phyloP scores from a whole-genome alignment of 148 eudicot genomes.

The Heliamphora exappendiculata region DNA sequence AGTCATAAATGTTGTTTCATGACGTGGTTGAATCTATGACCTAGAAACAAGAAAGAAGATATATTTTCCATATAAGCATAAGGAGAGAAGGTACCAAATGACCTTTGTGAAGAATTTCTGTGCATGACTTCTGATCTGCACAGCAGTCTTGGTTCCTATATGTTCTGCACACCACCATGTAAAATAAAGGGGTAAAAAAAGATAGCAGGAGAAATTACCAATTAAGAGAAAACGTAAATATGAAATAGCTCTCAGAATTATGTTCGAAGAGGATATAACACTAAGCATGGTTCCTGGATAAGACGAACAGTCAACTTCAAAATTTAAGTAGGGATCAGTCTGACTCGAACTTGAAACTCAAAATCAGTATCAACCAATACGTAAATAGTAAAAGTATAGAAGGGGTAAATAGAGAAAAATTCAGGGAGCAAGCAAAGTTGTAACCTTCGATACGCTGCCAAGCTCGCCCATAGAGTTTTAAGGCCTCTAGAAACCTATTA shows the following conservation, averaged over 20 bases:
- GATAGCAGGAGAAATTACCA: conserved; percentile 33
- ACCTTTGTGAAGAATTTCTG: conserved; percentile 98
- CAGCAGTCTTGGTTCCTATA: conserved; percentile 97
- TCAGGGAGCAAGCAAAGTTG: conserved; percentile 7
- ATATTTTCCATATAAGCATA: conserved; percentile 8
- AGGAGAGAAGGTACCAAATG: conserved; percentile 44
- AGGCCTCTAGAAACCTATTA: conserved; percentile 84
- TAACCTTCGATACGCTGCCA: conserved; percentile 99
- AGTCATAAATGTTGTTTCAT: neutral
- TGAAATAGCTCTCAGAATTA: conserved; percentile 2
- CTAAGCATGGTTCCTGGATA: conserved; percentile 3
- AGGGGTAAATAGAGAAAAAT: neutral
- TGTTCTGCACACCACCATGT: conserved; percentile 65
- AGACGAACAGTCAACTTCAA: neutral
- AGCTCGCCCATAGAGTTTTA: conserved; percentile 96
- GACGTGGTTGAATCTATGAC: neutral
- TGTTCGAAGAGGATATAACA: conserved; percentile 15
- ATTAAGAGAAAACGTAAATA: conserved; percentile 32
- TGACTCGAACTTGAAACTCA: conserved; percentile 4
- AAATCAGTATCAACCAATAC: conserved; percentile 4
- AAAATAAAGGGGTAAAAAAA: conserved; percentile 21
- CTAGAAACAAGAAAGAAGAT: conserved; percentile 1
- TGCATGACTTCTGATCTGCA: conserved; percentile 99
- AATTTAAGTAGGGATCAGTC: neutral
- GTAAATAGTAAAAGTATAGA: neutral